These are phyloP conservation scores for Boletus rubroflammeus DNA, from an alignment of 768 basidiomycete genomes.

Conservation along the genomic window DNA sequence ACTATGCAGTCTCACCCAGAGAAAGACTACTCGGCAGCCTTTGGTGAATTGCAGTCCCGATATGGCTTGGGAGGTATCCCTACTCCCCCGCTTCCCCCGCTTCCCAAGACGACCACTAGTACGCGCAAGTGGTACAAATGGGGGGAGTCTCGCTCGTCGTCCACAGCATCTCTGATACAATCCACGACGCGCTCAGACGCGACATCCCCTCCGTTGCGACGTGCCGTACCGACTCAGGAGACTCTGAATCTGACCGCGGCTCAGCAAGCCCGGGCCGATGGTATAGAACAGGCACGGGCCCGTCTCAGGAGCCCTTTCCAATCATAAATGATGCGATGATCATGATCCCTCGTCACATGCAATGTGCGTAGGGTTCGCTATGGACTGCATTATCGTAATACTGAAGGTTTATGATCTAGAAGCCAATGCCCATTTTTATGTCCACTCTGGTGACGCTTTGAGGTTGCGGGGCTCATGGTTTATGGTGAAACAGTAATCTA, in stretches of 20 bases:
- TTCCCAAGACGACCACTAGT: background rate
- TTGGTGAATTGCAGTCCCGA: constrained; percentile 17
- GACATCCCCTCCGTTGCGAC: background rate
- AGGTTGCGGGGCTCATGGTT: background rate
- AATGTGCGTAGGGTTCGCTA: background rate
- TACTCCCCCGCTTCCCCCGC: constrained; percentile 1
- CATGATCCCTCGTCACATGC: background rate
- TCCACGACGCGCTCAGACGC: background rate
- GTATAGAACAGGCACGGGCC: background rate
- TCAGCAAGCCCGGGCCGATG: constrained; percentile 3
- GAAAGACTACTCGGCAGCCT: constrained; percentile 25
- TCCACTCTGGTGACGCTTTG: background rate
- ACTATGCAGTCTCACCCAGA: constrained; percentile 4
- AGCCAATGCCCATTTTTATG: background rate
- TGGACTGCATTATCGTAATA: background rate
- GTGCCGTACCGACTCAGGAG: background rate
- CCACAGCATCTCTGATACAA: constrained; percentile 15
- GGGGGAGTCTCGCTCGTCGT: constrained; percentile 11
- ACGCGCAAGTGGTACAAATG: constrained; percentile 21
- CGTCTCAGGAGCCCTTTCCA: background rate
- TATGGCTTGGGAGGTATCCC: constrained; percentile 16
- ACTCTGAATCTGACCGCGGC: background rate
- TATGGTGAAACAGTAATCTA: background rate
- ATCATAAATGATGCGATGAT: background rate
- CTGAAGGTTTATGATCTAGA: background rate